Evolutionary conservation across 176 grass and related monocot genomes (phyloP).

Genomic region (Phoenix roebelenii): DNA sequence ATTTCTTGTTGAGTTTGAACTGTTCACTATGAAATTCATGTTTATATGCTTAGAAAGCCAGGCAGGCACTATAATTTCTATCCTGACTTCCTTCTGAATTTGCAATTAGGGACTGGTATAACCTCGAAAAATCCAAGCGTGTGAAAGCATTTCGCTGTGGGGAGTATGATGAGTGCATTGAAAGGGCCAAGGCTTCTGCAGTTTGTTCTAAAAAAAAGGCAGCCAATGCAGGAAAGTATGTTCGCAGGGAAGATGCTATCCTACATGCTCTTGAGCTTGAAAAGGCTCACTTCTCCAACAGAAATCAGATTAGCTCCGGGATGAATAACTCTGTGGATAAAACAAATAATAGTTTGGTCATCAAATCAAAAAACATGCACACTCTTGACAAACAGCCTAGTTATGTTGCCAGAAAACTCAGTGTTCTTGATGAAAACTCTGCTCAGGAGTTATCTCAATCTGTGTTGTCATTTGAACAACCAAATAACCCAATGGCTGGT

Average conservation of each 20-base stretch:
- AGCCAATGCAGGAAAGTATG: constrained; percentile 27
- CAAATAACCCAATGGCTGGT: constrained; percentile 29
- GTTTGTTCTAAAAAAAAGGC: neutral
- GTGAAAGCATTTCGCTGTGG: constrained; percentile 71
- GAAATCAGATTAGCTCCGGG: constrained; percentile 27
- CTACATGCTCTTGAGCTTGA: constrained; percentile 46
- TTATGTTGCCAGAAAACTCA: constrained; percentile 22
- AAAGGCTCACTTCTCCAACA: constrained; percentile 21
- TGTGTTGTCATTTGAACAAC: constrained; percentile 31
- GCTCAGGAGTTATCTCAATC: constrained; percentile 39
- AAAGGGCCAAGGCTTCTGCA: constrained; percentile 21
- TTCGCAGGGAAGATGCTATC: constrained; percentile 47
- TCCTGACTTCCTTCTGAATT: constrained; percentile 6
- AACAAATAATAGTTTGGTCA: constrained; percentile 22
- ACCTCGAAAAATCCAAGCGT: constrained; percentile 45
- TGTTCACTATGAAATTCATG: too few species aligned
- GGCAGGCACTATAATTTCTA: constrained; percentile 4
- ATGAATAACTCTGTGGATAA: neutral
- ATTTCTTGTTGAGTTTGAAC: too few species aligned
- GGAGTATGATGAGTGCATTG: constrained; percentile 43
- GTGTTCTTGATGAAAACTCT: constrained; percentile 36
- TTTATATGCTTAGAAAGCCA: neutral
- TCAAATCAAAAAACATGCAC: constrained; percentile 52
- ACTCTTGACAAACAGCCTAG: constrained; percentile 36
- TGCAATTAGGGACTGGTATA: constrained; percentile 50